phyloP scores from a whole-genome alignment of 495 filamentous ascomycete species.

The Evernia prunastri region DNA sequence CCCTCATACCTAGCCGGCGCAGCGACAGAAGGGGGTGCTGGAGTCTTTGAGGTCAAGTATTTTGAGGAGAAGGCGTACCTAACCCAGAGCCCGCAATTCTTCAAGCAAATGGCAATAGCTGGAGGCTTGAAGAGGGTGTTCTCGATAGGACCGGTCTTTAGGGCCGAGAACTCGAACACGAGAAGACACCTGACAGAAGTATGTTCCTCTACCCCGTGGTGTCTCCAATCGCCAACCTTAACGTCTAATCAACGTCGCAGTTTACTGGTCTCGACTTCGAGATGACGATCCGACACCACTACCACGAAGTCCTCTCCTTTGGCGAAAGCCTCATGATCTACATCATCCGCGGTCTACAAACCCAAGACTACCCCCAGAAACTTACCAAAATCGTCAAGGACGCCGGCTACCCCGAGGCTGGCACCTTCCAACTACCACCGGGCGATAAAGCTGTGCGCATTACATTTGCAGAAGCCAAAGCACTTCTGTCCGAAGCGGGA shows the following conservation, averaged over 20 bases:
- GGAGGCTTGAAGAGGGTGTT: slow-evolving; percentile 87
- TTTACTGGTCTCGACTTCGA: slow-evolving; percentile 97
- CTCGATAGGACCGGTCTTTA: slow-evolving; percentile 85
- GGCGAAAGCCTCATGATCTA: slow-evolving; percentile 80
- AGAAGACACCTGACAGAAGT: slow-evolving; percentile 91
- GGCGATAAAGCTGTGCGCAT: slow-evolving; percentile 73
- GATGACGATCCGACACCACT: slow-evolving; percentile 86
- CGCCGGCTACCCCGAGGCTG: slow-evolving; percentile 51
- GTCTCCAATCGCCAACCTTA: neutral
- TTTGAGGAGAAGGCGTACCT: slow-evolving; percentile 81
- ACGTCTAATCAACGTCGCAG: slow-evolving; percentile 25
- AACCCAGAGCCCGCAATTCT: slow-evolving; percentile 90
- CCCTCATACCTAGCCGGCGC: slow-evolving; percentile 84
- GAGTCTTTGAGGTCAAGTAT: slow-evolving; percentile 88
- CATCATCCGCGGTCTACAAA: slow-evolving; percentile 75
- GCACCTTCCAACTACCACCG: slow-evolving; percentile 51
- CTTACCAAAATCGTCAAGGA: slow-evolving; percentile 62
- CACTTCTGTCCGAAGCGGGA: slow-evolving; percentile 71
- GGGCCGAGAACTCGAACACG: slow-evolving; percentile 95
- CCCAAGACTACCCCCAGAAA: slow-evolving; percentile 50
- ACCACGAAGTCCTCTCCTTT: slow-evolving; percentile 76
- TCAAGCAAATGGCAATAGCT: slow-evolving; percentile 95
- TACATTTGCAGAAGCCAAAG: slow-evolving; percentile 79
- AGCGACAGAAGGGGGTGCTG: slow-evolving; percentile 87
- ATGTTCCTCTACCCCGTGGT: slow-evolving; percentile 18